These are phyloP conservation scores for Cladosporium cucumerinum DNA, from an alignment of 2,329 filamentous ascomycete species.

Conservation along the genomic window DNA sequence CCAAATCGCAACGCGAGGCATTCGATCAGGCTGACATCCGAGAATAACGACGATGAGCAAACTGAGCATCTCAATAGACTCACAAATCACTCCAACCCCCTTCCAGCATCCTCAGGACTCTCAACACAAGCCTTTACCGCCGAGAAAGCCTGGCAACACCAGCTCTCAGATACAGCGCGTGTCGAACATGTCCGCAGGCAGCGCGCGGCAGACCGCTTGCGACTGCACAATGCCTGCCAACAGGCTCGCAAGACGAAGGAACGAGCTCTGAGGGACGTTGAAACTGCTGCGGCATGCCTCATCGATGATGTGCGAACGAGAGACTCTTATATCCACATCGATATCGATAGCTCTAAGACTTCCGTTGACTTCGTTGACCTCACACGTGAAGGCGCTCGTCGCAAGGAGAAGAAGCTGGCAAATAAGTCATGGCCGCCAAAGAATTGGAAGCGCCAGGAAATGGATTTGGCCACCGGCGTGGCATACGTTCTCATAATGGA, in stretches of 20 bases:
- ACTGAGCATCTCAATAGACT: neutral
- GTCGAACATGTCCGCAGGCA: neutral
- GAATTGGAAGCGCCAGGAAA: neutral
- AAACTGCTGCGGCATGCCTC: neutral
- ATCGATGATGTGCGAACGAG: neutral
- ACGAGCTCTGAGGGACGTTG: neutral
- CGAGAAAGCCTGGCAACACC: neutral
- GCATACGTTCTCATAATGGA: neutral
- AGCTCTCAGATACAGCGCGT: neutral
- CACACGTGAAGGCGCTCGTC: neutral
- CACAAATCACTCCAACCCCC: neutral
- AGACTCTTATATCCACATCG: neutral
- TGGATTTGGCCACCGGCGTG: neutral
- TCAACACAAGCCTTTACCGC: neutral
- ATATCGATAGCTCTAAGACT: neutral
- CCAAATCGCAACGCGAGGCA: neutral
- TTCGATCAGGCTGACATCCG: neutral
- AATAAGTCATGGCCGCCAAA: neutral
- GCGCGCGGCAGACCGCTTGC: neutral
- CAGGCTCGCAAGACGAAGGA: neutral
- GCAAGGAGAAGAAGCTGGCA: neutral
- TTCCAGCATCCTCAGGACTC: neutral
- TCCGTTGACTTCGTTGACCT: neutral
- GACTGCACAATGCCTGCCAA: neutral
- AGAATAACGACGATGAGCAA: neutral